A percentile compares a stretch with the other conserved stretches of the same genome.
These are phyloP conservation scores for Panicum hallii DNA, from an alignment of 202 grass and related monocot species.

Conservation along the genomic window DNA sequence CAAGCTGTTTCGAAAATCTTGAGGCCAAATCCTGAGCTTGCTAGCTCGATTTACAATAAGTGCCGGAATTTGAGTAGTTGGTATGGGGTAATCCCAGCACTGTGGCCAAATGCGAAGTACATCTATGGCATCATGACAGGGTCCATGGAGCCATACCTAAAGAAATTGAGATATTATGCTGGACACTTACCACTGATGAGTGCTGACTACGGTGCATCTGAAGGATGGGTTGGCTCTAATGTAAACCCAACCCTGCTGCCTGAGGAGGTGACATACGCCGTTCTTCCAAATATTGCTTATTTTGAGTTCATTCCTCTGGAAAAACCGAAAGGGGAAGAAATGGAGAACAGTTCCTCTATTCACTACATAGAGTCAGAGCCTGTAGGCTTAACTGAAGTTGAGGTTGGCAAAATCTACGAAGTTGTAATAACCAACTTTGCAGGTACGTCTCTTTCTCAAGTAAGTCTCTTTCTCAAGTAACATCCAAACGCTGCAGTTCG, in stretches of 20 bases:
- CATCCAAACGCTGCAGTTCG: not conserved
- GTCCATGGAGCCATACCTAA: conserved; percentile 93
- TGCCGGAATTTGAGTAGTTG: conserved; percentile 75
- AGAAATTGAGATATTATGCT: conserved; percentile 85
- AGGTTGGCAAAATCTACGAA: conserved; percentile 83
- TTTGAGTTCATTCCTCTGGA: conserved; percentile 94
- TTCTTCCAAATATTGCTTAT: conserved; percentile 78
- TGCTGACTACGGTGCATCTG: conserved; percentile 83
- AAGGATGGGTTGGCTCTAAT: conserved; percentile 97
- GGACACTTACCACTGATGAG: conserved; percentile 77
- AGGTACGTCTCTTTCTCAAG: conserved; percentile 50
- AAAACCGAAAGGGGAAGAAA: conserved; percentile 61
- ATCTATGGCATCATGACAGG: conserved; percentile 93
- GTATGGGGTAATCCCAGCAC: conserved; percentile 81
- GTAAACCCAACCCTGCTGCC: conserved; percentile 69
- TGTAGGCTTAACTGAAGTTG: conserved; percentile 74
- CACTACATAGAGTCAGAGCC: conserved; percentile 85
- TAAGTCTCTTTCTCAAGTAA: not conserved
- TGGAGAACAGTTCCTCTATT: conserved; percentile 45
- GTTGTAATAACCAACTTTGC: conserved; percentile 78
- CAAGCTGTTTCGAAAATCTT: conserved; percentile 81
- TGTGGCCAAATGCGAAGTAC: conserved; percentile 88
- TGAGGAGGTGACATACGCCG: conserved; percentile 71
- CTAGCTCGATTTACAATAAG: conserved; percentile 66
- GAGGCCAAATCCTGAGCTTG: conserved; percentile 73